Percentiles rank a stretch among this genome's conserved stretches.
Evolutionary conservation across 148 eudicot genomes (phyloP).

Genomic region (Rhododendron ferrugineum): DNA sequence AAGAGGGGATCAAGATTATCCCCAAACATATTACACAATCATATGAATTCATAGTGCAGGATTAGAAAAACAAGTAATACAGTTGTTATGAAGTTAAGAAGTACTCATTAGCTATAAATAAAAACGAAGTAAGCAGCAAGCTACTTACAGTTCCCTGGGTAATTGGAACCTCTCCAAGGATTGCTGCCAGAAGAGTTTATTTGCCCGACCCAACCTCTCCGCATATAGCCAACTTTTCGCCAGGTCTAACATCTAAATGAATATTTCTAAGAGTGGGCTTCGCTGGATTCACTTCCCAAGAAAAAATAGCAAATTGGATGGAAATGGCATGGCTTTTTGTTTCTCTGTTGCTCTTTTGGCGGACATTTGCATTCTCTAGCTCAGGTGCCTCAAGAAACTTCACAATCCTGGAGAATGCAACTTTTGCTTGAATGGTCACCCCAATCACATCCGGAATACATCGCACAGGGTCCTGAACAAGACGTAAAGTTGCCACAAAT

Average conservation of each 20-base stretch:
- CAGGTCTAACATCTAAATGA: conserved; percentile 49
- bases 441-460: conserved; percentile 78
- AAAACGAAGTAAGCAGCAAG: background rate
- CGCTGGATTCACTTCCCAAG: conserved; percentile 59
- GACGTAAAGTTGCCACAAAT: conserved; percentile 78
- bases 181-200: conserved; percentile 71
- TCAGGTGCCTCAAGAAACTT: conserved; percentile 80
- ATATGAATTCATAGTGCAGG: background rate
- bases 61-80: background rate
- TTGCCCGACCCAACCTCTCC: conserved; percentile 98
- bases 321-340: conserved; percentile 21
- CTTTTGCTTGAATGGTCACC: conserved; percentile 79
- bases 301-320: conserved; percentile 55
- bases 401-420: conserved; percentile 65
- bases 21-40: background rate
- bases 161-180: conserved; percentile 85
- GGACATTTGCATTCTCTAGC: conserved; percentile 47
- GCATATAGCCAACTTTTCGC: conserved; percentile 76
- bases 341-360: conserved; percentile 22
- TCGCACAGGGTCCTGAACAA: conserved; percentile 87
- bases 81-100: background rate
- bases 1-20: background rate
- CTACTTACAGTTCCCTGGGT: conserved; percentile 65
- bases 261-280: conserved; percentile 57
- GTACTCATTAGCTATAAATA: background rate